A percentile compares a stretch with the other conserved stretches of the same genome.
phyloP scores from a whole-genome alignment of 192 early-diverging fungal genomes.

The Borealophlyctis nickersoniae region DNA sequence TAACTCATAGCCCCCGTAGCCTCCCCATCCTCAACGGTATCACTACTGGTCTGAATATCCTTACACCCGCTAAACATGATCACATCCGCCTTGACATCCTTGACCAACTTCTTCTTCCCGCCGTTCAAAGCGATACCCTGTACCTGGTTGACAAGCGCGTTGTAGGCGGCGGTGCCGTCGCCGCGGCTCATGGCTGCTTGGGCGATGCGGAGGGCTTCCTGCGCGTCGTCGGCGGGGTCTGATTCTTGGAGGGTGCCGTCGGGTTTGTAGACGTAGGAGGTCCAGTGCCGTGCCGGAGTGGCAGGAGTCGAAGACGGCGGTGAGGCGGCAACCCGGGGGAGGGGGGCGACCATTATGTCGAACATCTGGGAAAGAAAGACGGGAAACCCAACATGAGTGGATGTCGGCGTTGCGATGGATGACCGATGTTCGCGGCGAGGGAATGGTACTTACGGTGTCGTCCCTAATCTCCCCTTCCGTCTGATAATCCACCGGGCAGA shows the following conservation, averaged over 20 bases:
- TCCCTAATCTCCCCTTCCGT: conserved; percentile 65
- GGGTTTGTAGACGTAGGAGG: conserved; percentile 46
- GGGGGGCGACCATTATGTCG: too few relatives aligned
- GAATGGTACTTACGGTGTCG: too few relatives aligned
- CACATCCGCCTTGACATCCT: too few relatives aligned
- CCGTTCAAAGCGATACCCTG: too few relatives aligned
- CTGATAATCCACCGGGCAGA: conserved; percentile 73
- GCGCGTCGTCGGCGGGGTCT: conserved; percentile 8
- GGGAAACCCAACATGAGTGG: too few relatives aligned
- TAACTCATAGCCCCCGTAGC: conserved; percentile 45
- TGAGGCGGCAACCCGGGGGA: conserved; percentile 72
- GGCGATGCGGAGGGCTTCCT: background rate
- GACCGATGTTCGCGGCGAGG: too few relatives aligned
- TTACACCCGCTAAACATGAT: conserved; percentile 70
- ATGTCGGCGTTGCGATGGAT: too few relatives aligned
- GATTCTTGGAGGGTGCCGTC: conserved; percentile 33
- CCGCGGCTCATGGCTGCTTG: too few relatives aligned
- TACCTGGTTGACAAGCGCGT: too few relatives aligned
- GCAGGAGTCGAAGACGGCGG: conserved; percentile 71
- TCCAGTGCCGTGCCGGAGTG: conserved; percentile 50
- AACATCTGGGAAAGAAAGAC: too few relatives aligned
- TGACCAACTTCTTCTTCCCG: too few relatives aligned
- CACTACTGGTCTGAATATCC: conserved; percentile 65
- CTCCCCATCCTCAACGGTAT: conserved; percentile 38
- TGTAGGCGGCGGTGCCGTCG: too few relatives aligned